phyloP scores from a whole-genome alignment of 371 early-diverging fungal species.

The Mortierella sp. region DNA sequence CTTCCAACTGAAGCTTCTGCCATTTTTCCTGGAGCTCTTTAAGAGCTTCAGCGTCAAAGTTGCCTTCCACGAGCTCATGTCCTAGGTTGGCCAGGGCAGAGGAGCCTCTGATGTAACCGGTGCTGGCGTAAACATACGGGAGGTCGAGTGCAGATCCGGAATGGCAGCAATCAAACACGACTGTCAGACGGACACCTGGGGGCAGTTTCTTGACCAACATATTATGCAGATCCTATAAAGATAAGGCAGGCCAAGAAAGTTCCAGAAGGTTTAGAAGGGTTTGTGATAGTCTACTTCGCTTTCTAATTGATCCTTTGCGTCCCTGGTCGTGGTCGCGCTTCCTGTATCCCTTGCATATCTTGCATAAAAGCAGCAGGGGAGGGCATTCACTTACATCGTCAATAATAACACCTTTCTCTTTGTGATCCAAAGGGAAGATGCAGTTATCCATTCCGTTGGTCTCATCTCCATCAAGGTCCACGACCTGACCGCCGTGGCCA shows the following conservation, averaged over 20 bases:
- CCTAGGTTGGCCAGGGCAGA: constrained; percentile 55
- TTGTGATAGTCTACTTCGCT: background rate
- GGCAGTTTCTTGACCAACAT: constrained; percentile 75
- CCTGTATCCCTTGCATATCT: too few species aligned
- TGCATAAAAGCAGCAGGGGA: background rate
- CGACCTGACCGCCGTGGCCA: constrained; percentile 78
- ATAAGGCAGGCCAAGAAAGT: too few species aligned
- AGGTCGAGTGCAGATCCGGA: constrained; percentile 90
- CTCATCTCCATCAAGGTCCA: constrained; percentile 72
- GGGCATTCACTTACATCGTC: constrained; percentile 68
- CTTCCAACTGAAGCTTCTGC: constrained; percentile 20
- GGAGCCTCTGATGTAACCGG: constrained; percentile 64
- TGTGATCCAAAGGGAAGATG: constrained; percentile 81
- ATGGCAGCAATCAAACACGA: constrained; percentile 89
- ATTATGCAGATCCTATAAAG: constrained; percentile 58
- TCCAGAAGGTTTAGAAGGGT: background rate
- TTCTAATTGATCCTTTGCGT: background rate
- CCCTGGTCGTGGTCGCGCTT: too few species aligned
- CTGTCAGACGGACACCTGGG: constrained; percentile 84
- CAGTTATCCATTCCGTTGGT: constrained; percentile 78
- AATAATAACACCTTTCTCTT: constrained; percentile 71
- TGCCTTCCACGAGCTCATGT: constrained; percentile 46
- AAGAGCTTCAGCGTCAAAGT: constrained; percentile 44
- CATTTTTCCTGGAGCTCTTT: constrained; percentile 28
- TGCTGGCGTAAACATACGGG: constrained; percentile 83